phyloP scores from a whole-genome alignment of 805 yeast species.

The Monosporozyma unispora region DNA sequence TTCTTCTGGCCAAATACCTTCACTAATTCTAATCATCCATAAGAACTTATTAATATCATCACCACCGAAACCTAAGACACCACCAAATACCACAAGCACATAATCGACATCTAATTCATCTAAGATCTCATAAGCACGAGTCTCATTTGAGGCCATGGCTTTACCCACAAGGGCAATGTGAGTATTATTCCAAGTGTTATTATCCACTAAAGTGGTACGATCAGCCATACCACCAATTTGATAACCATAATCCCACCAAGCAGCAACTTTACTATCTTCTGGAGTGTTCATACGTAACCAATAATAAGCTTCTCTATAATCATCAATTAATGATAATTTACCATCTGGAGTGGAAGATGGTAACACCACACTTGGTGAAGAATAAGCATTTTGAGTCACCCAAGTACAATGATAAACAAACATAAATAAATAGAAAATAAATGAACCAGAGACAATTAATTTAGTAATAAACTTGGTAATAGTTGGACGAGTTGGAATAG shows the following conservation, averaged over 20 bases:
- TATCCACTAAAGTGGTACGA: slow-evolving; percentile 94
- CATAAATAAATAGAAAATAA: slow-evolving; percentile 62
- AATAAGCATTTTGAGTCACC: slow-evolving; percentile 93
- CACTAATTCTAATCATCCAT: slow-evolving; percentile 99
- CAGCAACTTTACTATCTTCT: slow-evolving; percentile 91
- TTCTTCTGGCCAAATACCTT: slow-evolving; percentile 99
- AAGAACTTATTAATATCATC: slow-evolving; percentile 93
- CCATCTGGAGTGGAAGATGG: slow-evolving; percentile 81
- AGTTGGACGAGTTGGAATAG: not conserved
- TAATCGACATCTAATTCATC: slow-evolving; percentile 92
- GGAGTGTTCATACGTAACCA: slow-evolving; percentile 98
- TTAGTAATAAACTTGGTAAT: slow-evolving; percentile 42
- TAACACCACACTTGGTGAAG: slow-evolving; percentile 94
- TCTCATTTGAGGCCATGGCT: slow-evolving; percentile 90
- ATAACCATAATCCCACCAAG: slow-evolving; percentile 99
- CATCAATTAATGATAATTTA: slow-evolving; percentile 76
- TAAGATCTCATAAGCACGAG: slow-evolving; percentile 78
- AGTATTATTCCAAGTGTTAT: slow-evolving; percentile 98
- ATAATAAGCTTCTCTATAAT: slow-evolving; percentile 96
- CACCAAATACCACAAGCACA: slow-evolving; percentile 88
- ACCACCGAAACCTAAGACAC: slow-evolving; percentile 85
- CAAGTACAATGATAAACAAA: slow-evolving; percentile 94
- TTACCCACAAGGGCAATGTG: slow-evolving; percentile 99
- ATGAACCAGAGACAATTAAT: slow-evolving; percentile 53
- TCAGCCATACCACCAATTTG: slow-evolving; percentile 99